These are phyloP conservation scores for Lizonia empirigonia DNA, from an alignment of 2,329 filamentous ascomycete genomes.

Conservation along the genomic window DNA sequence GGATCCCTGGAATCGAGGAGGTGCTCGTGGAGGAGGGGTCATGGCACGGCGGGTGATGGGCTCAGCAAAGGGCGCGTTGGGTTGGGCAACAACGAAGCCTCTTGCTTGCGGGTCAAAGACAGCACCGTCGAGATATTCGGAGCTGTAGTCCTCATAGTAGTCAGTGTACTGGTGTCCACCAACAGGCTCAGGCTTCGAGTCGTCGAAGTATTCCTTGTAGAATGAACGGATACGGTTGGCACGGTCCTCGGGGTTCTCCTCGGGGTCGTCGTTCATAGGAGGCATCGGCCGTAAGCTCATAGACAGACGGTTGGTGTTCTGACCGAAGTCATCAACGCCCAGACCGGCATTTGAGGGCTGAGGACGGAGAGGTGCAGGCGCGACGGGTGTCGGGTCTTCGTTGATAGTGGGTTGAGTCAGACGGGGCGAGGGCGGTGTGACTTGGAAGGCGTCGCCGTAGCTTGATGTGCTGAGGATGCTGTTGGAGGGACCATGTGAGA, in stretches of 20 bases:
- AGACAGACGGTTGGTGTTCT: slow-evolving; percentile 58
- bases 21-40: slow-evolving; percentile 83
- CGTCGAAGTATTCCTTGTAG: slow-evolving; percentile 99
- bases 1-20: slow-evolving; percentile 58
- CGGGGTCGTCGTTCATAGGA: slow-evolving; percentile 70
- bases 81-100: slow-evolving; percentile 62
- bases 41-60: slow-evolving; percentile 88
- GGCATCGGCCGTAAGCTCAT: slow-evolving; percentile 81
- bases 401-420: slow-evolving; percentile 24
- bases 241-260: slow-evolving; percentile 90
- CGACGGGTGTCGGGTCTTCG: slow-evolving; percentile 28
- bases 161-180: slow-evolving; percentile 48
- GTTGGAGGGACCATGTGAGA: slow-evolving; percentile 40
- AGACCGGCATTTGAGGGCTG: slow-evolving; percentile 30
- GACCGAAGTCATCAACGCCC: slow-evolving; percentile 38
- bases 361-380: slow-evolving; percentile 39
- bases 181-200: slow-evolving; percentile 62
- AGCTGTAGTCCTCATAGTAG: slow-evolving; percentile 79
- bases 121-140: slow-evolving; percentile 68
- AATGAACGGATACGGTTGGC: slow-evolving; percentile 98
- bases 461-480: slow-evolving; percentile 58
- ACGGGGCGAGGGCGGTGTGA: slow-evolving; percentile 52
- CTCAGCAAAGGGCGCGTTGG: slow-evolving; percentile 72
- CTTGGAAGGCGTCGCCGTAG: slow-evolving; percentile 61
- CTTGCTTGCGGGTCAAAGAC: slow-evolving; percentile 63